phyloP scores from a whole-genome alignment of 345 rosid genomes.

The Ailanthus altissimus region DNA sequence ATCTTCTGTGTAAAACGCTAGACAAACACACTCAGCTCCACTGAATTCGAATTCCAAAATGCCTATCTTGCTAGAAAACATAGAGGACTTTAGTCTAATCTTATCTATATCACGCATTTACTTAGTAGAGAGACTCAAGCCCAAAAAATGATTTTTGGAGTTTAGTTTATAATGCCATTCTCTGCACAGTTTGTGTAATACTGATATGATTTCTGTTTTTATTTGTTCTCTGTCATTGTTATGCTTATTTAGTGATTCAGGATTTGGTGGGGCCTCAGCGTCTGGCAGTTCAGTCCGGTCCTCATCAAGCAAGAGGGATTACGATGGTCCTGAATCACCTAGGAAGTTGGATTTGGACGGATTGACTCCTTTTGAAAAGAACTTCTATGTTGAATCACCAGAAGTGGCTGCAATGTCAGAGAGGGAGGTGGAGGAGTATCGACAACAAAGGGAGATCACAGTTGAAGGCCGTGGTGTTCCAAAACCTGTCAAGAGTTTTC shows the following conservation, averaged over 20 bases:
- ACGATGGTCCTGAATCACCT: constrained; percentile 50
- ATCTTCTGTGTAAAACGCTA: too few relatives aligned
- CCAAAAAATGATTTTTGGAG: too few relatives aligned
- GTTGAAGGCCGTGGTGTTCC: constrained; percentile 97
- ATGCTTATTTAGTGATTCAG: constrained; percentile 68
- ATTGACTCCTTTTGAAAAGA: constrained; percentile 89
- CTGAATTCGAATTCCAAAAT: too few relatives aligned
- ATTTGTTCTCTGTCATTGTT: constrained; percentile 21
- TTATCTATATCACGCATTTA: too few relatives aligned
- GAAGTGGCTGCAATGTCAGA: constrained; percentile 85
- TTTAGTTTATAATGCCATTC: too few relatives aligned
- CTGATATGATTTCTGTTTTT: background rate
- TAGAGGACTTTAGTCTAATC: too few relatives aligned
- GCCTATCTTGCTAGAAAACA: too few relatives aligned
- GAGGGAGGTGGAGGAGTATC: constrained; percentile 77
- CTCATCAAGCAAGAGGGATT: constrained; percentile 59
- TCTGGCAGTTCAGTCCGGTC: constrained; percentile 56
- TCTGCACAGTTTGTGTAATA: background rate
- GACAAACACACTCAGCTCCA: too few relatives aligned
- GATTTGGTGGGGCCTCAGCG: constrained; percentile 81
- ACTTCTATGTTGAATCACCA: constrained; percentile 81
- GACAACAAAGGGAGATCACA: constrained; percentile 73
- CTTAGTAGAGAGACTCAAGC: too few relatives aligned
- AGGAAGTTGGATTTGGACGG: constrained; percentile 90
- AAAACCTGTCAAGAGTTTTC: constrained; percentile 80